Evolutionary conservation across 2,329 filamentous ascomycete species (phyloP).

Genomic region (Claviceps monticola): DNA sequence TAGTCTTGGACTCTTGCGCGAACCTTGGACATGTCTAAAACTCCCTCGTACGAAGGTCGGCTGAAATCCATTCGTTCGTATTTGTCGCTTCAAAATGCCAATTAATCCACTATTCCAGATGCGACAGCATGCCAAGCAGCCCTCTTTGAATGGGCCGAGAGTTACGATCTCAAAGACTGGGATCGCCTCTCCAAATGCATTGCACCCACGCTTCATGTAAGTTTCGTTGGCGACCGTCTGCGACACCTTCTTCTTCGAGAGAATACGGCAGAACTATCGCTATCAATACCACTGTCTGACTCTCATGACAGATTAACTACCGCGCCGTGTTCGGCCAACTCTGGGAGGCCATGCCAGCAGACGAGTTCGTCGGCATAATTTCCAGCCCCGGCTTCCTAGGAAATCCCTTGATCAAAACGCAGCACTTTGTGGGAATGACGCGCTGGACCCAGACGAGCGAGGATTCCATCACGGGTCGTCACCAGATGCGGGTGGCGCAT

Average conservation of each 20-base stretch:
- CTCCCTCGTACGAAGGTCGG: neutral
- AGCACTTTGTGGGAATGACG: conserved; percentile 41
- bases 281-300: too few relatives aligned
- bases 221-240: neutral
- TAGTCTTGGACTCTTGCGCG: too few relatives aligned
- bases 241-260: neutral
- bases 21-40: neutral
- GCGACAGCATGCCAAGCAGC: neutral
- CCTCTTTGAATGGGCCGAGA: conserved; percentile 47
- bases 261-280: too few relatives aligned
- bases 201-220: conserved; percentile 27
- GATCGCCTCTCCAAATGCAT: conserved; percentile 39
- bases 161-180: conserved; percentile 53
- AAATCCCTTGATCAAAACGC: conserved; percentile 37
- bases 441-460: conserved; percentile 35
- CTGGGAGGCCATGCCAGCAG: conserved; percentile 42
- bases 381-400: conserved; percentile 38
- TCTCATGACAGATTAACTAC: conserved; percentile 12
- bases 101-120: neutral
- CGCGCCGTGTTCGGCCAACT: conserved; percentile 32
- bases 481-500: conserved; percentile 45
- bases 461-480: conserved; percentile 35
- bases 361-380: conserved; percentile 37
- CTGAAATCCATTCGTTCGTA: neutral
- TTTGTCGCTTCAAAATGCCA: neutral